Evolutionary conservation across 192 early-diverging fungal genomes (phyloP), one percentile per base, ranked within the genome.

Genomic region (Linnemannia schmuckeri): DNA sequence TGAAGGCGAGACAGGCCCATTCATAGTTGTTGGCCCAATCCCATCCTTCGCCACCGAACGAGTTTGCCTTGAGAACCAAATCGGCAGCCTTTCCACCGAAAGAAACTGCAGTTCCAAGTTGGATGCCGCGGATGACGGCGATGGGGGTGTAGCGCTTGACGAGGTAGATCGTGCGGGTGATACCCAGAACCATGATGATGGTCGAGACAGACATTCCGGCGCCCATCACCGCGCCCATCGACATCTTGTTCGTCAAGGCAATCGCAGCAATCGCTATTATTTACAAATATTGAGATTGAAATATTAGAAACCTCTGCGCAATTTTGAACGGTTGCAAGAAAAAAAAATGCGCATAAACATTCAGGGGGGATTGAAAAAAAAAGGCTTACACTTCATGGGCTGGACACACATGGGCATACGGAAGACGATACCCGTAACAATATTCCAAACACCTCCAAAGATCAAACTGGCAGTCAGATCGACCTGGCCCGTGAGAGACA

Each of bases 391-490:
- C 89, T 97, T 98, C 97, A 97, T 98, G 55, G 97, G 97, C 86
- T 98, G 97, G 37, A 98, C 97, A 83, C 96, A 96, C 90, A 98
- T 96, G 38, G 97, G 97, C 41, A 97, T 93, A 70, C 94, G 92
- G 80, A 95, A 97, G 54, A 93, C 82, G 17, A 96, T 76, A 27
- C 96, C 97, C 0, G 94, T 94, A 57, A 94, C 38, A 66, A 98
- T 97, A 76, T 97, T 97, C 95, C 94, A 98, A 37, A 97, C 82
- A 27, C 97, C 97, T 74, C 96, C 96, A 91, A 97, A 96, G 85
- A 96, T 92, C 75, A 98, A 87, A 37, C 96, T 95, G 35, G 95
- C 85, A 5, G 96, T 94, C 69, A 98, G 87, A 68, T 94, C 94
- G 63, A 95, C 92, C 77, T 96, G 96, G 13, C 93, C 93, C 24